Percentiles rank a stretch among this genome's conserved stretches.
Conservation (phyloP, 257 asterid species). For the Schizonepeta tenuifolia region DNA sequence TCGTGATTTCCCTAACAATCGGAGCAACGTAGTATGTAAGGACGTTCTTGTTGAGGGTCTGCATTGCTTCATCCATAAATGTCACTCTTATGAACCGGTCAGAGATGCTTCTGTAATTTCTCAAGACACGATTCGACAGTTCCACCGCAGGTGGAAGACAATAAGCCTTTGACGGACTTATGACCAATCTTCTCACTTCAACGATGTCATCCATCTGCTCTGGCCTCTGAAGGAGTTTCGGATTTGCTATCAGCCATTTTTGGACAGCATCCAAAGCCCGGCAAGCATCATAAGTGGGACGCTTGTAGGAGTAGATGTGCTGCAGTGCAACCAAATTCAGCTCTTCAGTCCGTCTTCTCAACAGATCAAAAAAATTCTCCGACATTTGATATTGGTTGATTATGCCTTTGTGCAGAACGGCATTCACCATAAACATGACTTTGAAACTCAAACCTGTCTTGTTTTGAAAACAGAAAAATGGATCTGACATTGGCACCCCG, state of each 20-base stretch:
- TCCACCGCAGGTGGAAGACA: constrained; percentile 88
- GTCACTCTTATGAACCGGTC: constrained; percentile 89
- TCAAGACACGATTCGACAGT: constrained; percentile 80
- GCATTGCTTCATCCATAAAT: constrained; percentile 95
- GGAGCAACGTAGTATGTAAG: constrained; percentile 61
- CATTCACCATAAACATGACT: constrained; percentile 73
- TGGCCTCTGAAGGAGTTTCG: constrained; percentile 63
- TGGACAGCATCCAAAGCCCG: constrained; percentile 50
- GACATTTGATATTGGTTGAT: constrained; percentile 86
- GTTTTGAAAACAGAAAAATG: constrained; percentile 68
- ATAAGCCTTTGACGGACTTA: constrained; percentile 81
- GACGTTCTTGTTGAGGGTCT: constrained; percentile 58
- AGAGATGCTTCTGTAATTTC: constrained; percentile 55
- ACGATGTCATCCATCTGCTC: constrained; percentile 59
- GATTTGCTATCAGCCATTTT: constrained; percentile 64
- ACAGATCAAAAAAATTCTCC: constrained; percentile 50
- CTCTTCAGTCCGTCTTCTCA: constrained; percentile 64
- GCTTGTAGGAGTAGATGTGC: constrained; percentile 63
- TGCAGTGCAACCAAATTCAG: constrained; percentile 62
- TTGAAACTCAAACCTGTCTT: constrained; percentile 57
- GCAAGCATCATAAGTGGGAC: constrained; percentile 62
- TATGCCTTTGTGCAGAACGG: constrained; percentile 77
- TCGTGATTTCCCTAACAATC: constrained; percentile 58
- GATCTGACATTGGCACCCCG: constrained; percentile 53
- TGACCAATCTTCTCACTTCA: constrained; percentile 77